Conservation (phyloP, 2,329 filamentous ascomycete species). For the Aspergillus fijiensis region DNA sequence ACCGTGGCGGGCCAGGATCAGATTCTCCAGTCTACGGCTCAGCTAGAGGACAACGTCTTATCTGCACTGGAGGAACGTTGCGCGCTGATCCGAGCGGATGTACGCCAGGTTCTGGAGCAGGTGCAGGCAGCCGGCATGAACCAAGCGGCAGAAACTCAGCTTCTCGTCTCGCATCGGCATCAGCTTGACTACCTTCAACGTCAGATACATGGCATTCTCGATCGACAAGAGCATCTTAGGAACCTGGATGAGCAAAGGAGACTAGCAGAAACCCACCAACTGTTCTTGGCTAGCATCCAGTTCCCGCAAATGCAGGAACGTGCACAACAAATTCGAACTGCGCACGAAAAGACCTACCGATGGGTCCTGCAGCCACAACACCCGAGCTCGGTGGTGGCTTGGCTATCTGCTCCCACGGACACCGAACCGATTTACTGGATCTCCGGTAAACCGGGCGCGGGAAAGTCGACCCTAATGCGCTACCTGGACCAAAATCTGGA, state of each 20-base stretch:
- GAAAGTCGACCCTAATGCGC: not conserved
- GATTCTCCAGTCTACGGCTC: not conserved
- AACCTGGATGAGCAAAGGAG: not conserved
- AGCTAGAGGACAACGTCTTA: not conserved
- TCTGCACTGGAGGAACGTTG: not conserved
- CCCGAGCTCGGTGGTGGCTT: not conserved
- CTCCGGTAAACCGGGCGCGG: not conserved
- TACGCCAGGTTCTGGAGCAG: not conserved
- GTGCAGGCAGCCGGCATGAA: not conserved
- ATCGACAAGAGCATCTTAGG: not conserved
- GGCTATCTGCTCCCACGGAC: not conserved
- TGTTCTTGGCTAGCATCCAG: not conserved
- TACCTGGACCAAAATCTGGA: not conserved
- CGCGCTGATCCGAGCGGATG: not conserved
- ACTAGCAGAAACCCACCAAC: not conserved
- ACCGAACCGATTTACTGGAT: not conserved
- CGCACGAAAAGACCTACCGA: not conserved
- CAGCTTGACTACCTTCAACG: not conserved
- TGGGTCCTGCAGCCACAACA: not conserved
- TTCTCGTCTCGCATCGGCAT: not conserved
- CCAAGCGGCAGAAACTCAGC: not conserved
- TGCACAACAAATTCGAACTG: not conserved
- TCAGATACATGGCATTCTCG: not conserved
- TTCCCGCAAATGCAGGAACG: not conserved
- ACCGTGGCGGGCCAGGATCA: not conserved